Evolutionary conservation across 73 alveolate genomes (phyloP), one percentile per base, ranked within the genome.

Genomic region (Paramecium pentaurelia): DNA sequence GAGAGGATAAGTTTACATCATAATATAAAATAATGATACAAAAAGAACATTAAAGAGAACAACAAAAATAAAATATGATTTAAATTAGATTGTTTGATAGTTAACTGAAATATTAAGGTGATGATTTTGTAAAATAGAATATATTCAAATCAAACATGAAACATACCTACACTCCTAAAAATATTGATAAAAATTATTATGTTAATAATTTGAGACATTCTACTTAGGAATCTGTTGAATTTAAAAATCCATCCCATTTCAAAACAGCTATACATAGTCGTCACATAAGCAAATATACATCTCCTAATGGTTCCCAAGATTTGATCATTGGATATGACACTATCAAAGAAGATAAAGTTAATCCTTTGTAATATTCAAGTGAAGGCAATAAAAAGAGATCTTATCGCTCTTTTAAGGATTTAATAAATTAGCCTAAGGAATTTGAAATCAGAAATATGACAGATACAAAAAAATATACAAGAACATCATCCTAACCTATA

Each of bases 71-170:
- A 7, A 64, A 64, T 44, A 73, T 32, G 60, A 73, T 73, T 73
- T 73, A 73, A 36, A 38, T 34, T 10, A 32, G 60, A 36, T 37
- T 73, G 14, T 73, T 73, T 34, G 87, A 37, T 34, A 36, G 64
- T 37, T 38, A 36, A 36, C 40, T 73, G 16, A 73, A 73, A 38
- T 73, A 73, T 73, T 73, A 37, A 73, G 87, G 87, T 30, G 87
- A 73, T 73, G 87, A 73, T 73, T 73, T n/a, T 14, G 36, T 73
- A 2, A 73, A 36, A 18, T 40, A 73, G 47, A 73, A 34, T 38
- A 37, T 73, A 30, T 44, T 73, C 34, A 54, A 54, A 54, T 54
- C 70, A 54, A 54, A 54, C 32, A 54, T 64, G 84, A 64, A 64
- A 18, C 51, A 32, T 28, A 64, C 84, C 28, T 64, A 64, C 30